These are phyloP conservation scores for Tetracentron sinense DNA, from an alignment of 164 flowering plant species.

Conservation along the genomic window DNA sequence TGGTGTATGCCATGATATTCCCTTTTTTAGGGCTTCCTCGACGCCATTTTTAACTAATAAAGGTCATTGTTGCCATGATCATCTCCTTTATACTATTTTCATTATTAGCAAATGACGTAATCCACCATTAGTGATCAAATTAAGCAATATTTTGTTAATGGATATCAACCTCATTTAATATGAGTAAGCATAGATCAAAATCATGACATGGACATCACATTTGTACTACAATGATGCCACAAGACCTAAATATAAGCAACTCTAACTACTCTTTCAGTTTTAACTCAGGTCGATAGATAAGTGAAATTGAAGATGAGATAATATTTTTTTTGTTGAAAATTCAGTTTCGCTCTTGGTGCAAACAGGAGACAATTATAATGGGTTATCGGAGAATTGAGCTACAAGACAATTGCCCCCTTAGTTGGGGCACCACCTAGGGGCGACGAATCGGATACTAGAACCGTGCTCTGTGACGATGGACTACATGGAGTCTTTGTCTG, in stretches of 20 bases:
- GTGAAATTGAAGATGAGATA: background rate
- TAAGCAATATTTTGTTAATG: slow-evolving; percentile 15
- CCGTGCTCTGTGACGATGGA: background rate
- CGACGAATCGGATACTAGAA: background rate
- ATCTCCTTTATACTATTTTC: background rate
- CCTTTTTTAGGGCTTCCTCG: background rate
- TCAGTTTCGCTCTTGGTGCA: background rate
- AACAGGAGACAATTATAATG: background rate
- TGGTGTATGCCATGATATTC: background rate
- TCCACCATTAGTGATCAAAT: slow-evolving; percentile 9
- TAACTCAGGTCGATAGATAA: background rate
- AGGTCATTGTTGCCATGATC: background rate
- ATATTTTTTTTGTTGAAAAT: background rate
- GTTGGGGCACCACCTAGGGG: slow-evolving; percentile 5
- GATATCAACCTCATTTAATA: background rate
- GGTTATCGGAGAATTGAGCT: background rate
- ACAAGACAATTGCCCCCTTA: background rate
- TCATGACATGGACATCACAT: background rate
- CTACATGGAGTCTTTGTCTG: background rate
- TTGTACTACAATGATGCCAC: background rate
- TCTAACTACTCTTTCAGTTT: too few species aligned
- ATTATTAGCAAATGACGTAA: slow-evolving; percentile 7
- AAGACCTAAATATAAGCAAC: too few species aligned
- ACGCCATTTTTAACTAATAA: background rate
- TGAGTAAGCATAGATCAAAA: background rate